Evolutionary conservation across 225 moss, liverwort and hornwort genomes (phyloP).

Genomic region (Ulota crispa): DNA sequence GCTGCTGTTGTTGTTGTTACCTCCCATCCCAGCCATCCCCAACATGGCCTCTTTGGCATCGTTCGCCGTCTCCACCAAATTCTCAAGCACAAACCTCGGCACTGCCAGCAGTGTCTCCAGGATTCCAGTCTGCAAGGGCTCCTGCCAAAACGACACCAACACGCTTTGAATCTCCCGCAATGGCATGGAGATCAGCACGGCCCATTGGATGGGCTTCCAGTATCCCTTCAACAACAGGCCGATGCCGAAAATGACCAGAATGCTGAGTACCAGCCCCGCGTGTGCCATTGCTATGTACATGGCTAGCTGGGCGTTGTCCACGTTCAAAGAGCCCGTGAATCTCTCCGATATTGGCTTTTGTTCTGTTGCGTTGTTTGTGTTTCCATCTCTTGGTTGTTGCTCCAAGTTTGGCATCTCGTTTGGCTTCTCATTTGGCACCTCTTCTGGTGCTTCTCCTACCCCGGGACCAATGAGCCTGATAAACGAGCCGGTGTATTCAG

Average conservation of each 20-base stretch:
- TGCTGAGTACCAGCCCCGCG: constrained; percentile 71
- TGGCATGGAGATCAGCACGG: constrained; percentile 87
- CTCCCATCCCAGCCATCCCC: constrained; percentile 50
- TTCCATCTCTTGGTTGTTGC: background rate
- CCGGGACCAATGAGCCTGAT: constrained; percentile 30
- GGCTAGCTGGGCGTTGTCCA: constrained; percentile 77
- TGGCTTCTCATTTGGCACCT: constrained; percentile 18
- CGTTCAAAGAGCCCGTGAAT: constrained; percentile 40
- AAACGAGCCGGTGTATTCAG: constrained; percentile 32
- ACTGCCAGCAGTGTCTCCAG: constrained; percentile 59
- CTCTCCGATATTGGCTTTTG: constrained; percentile 12
- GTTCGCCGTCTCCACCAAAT: constrained; percentile 54
- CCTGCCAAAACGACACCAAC: constrained; percentile 72
- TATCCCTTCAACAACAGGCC: constrained; percentile 69
- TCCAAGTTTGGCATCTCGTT: constrained; percentile 7
- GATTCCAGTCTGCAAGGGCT: constrained; percentile 66
- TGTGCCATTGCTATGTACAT: constrained; percentile 98
- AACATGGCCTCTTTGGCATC: constrained; percentile 58
- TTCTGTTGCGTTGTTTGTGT: background rate
- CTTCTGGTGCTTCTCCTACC: constrained; percentile 24
- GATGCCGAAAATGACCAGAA: constrained; percentile 61
- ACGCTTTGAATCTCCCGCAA: constrained; percentile 77
- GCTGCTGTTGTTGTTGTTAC: background rate
- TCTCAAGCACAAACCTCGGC: constrained; percentile 58
- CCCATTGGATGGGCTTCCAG: constrained; percentile 95